Evolutionary conservation across 306 rosid genomes (phyloP).

Genomic region (Ormosia emarginata): DNA sequence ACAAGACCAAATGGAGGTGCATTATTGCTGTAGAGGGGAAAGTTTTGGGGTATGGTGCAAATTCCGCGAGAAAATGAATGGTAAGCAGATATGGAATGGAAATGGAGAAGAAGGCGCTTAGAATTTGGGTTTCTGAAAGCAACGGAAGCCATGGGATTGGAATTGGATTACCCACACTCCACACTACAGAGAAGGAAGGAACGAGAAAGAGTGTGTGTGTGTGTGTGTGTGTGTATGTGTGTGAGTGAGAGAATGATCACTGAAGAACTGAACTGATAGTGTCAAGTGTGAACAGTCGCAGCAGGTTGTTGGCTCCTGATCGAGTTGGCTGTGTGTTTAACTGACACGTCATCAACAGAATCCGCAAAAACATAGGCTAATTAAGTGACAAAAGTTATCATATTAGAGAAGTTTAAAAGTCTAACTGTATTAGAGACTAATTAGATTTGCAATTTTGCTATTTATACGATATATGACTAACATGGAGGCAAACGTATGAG

Average conservation of each 20-base stretch:
- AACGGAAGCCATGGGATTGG: slow-evolving; percentile 29
- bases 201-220: neutral
- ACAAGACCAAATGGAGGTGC: neutral
- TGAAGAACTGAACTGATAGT: neutral
- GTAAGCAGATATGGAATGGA: neutral
- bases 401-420: no score
- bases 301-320: slow-evolving; percentile 8
- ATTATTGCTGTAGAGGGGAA: neutral
- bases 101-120: slow-evolving; percentile 27
- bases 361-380: slow-evolving; percentile 3
- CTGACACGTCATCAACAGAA: slow-evolving; percentile 14
- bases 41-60: neutral
- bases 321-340: neutral
- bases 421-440: no score
- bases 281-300: neutral
- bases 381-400: neutral
- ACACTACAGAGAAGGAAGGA: neutral
- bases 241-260: neutral
- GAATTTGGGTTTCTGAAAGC: slow-evolving; percentile 30
- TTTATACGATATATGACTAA: no score
- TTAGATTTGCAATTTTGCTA: no score
- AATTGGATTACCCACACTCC: neutral
- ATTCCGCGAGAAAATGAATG: neutral
- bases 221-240: neutral
- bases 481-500: no score